Percentiles rank a stretch among this genome's conserved stretches.
phyloP scores from a whole-genome alignment of 169 alveolate species.

The Eimeria falciformis region DNA sequence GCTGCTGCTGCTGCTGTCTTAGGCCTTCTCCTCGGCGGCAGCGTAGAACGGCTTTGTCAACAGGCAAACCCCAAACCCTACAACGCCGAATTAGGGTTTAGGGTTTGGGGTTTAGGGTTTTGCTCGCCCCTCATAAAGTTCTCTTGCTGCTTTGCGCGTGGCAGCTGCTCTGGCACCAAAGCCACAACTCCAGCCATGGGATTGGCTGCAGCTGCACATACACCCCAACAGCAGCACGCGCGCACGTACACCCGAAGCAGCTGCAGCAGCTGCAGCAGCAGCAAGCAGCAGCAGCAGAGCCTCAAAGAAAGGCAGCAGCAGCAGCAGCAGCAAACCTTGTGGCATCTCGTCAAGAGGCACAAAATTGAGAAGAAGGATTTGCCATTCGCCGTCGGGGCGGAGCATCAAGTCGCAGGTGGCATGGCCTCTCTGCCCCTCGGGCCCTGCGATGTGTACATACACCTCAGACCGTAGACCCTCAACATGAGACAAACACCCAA shows the following conservation, averaged over 20 bases:
- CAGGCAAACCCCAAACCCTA: background rate
- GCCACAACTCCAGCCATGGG: background rate
- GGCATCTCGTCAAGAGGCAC: background rate
- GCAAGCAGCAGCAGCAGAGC: background rate
- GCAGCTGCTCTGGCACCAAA: constrained; percentile 16
- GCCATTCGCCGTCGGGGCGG: constrained; percentile 32
- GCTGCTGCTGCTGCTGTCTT: constrained; percentile 88
- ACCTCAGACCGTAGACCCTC: constrained; percentile 39
- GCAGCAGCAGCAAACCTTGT: constrained; percentile 6
- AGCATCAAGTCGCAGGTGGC: constrained; percentile 41
- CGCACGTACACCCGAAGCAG: background rate
- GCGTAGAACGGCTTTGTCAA: background rate
- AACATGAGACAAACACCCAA: constrained; percentile 14
- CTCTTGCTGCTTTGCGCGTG: background rate
- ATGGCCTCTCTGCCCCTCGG: constrained; percentile 11
- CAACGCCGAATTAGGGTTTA: background rate
- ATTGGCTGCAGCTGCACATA: background rate
- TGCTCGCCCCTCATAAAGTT: background rate
- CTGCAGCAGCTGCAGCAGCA: constrained; percentile 26
- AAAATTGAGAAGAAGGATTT: constrained; percentile 3
- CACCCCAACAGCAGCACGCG: constrained; percentile 29
- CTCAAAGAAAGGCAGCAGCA: background rate
- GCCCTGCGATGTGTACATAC: constrained; percentile 19
- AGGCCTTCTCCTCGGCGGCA: constrained; percentile 89
- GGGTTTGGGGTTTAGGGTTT: constrained; percentile 28